These are phyloP conservation scores for Dictyostelium brefeldianum DNA, from an alignment of 78 protist genomes.

Conservation along the genomic window DNA sequence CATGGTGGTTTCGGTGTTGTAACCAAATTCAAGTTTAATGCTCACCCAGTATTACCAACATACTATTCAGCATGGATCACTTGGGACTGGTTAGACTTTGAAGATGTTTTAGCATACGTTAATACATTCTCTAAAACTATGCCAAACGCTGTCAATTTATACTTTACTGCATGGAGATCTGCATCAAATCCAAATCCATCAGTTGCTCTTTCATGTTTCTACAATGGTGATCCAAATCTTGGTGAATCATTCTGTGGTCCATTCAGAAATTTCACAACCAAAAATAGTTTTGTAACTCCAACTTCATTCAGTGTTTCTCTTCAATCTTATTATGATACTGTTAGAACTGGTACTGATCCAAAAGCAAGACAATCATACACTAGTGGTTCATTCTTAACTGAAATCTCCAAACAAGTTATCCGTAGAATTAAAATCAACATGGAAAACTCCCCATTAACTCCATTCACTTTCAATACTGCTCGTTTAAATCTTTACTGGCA, in stretches of 20 bases:
- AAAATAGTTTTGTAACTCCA: neutral
- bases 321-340: conserved; percentile 43
- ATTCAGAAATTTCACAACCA: neutral
- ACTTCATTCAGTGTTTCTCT: neutral
- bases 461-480: conserved; percentile 60
- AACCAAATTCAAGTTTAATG: conserved; percentile 51
- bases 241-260: conserved; percentile 39
- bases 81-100: conserved; percentile 48
- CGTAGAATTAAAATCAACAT: neutral
- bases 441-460: conserved; percentile 36
- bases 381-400: conserved; percentile 44
- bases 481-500: conserved; percentile 60
- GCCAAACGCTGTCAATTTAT: conserved; percentile 37
- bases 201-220: conserved; percentile 58
- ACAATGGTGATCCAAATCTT: neutral
- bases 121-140: conserved; percentile 7
- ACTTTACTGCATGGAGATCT: conserved; percentile 51
- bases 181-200: conserved; percentile 43
- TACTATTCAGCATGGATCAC: conserved; percentile 59
- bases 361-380: conserved; percentile 57
- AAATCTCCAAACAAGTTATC: neutral
- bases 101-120: conserved; percentile 28
- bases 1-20: conserved; percentile 83
- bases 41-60: conserved; percentile 11
- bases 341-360: conserved; percentile 60